phyloP scores from a whole-genome alignment of 2,329 filamentous ascomycete species.

The Cladosporium sp. region DNA sequence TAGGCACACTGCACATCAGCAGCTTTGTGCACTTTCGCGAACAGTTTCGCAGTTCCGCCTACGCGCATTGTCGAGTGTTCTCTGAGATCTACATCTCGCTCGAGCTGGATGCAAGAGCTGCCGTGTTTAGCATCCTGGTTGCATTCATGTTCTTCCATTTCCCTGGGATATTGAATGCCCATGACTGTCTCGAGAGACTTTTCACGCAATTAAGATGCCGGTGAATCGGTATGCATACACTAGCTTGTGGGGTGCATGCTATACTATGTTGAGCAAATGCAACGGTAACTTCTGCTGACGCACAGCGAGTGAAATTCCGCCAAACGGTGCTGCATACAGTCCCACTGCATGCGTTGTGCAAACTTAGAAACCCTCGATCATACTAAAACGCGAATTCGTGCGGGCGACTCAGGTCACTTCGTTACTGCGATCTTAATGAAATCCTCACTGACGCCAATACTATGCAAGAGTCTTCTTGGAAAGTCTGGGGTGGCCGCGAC shows the following conservation, averaged over 20 bases:
- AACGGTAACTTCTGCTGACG: not conserved
- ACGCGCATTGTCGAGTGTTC: not conserved
- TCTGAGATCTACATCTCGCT: not conserved
- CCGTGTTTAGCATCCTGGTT: not conserved
- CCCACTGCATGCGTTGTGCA: no score
- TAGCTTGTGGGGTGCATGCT: no score
- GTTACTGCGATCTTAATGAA: no score
- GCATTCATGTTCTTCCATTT: no score
- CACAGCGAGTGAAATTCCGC: not conserved
- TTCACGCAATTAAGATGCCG: no score
- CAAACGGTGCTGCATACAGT: conserved; percentile 2
- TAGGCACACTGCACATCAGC: not conserved
- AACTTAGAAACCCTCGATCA: no score
- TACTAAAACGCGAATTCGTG: no score
- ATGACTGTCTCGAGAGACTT: no score
- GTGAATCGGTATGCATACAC: no score
- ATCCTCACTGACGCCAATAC: not conserved
- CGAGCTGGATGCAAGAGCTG: not conserved
- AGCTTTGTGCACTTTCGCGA: not conserved
- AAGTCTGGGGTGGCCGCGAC: not conserved
- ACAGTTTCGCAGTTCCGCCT: not conserved
- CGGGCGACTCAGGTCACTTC: no score
- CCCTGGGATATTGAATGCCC: no score
- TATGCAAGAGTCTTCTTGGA: not conserved
- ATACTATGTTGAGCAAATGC: not conserved